Percentiles rank a stretch among this genome's conserved stretches.
These are phyloP conservation scores for Angomonas ambiguus DNA, from an alignment of 208 protist species.

Conservation along the genomic window DNA sequence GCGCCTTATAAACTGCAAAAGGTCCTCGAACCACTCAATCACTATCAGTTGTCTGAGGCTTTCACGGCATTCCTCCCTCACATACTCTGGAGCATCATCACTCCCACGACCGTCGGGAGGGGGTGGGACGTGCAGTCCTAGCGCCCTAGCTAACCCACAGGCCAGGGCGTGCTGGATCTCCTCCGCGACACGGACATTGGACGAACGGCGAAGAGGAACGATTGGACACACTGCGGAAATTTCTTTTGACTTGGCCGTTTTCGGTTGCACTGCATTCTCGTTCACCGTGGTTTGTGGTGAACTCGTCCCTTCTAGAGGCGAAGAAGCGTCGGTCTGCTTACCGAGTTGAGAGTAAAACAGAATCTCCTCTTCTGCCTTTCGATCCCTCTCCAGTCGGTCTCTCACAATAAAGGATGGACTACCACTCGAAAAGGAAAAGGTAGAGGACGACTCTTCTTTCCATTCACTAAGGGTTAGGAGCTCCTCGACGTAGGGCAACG, in stretches of 20 bases:
- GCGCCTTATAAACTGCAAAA: conserved; percentile 38
- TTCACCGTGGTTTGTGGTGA: too few species aligned
- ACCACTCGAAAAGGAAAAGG: background rate
- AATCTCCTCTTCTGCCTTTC: background rate
- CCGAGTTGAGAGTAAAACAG: background rate
- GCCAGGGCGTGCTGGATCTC: conserved; percentile 19
- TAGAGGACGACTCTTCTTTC: background rate
- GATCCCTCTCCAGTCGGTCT: background rate
- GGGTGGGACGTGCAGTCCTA: conserved; percentile 20
- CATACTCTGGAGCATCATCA: conserved; percentile 4
- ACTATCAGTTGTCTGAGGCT: conserved; percentile 42
- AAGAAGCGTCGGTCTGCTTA: background rate
- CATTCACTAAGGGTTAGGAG: conserved; percentile 29
- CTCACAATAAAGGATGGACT: background rate
- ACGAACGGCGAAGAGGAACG: background rate
- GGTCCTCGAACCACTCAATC: conserved; percentile 73
- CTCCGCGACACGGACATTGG: background rate
- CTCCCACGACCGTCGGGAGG: conserved; percentile 5
- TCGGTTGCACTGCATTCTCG: too few species aligned
- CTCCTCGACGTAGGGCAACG: conserved; percentile 59
- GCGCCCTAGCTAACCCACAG: conserved; percentile 29
- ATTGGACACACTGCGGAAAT: too few species aligned
- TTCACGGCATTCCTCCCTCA: conserved; percentile 28
- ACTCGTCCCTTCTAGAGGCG: too few species aligned
- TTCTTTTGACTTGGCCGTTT: too few species aligned